A percentile compares a stretch with the other conserved stretches of the same genome.
Evolutionary conservation across 306 rosid species (phyloP).

Genomic region (Medicago arabica): DNA sequence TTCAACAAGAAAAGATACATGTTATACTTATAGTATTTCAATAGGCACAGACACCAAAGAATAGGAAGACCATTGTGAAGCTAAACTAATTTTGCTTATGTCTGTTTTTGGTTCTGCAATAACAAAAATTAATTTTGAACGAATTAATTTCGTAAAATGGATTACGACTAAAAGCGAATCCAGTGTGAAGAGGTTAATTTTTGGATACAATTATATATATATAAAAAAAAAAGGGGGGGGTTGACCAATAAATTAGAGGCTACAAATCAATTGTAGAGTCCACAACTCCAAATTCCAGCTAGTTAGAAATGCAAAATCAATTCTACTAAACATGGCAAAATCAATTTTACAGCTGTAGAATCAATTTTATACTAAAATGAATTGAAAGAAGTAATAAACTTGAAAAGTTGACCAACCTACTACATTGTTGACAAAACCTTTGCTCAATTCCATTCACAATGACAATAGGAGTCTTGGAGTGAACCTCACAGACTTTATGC

Average conservation of each 20-base stretch:
- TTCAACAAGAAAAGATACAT: slow-evolving; percentile 16
- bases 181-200: background rate
- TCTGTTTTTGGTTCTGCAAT: too few species aligned
- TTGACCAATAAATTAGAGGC: background rate
- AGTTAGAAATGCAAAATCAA: too few species aligned
- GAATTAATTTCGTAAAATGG: background rate
- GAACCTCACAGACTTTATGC: slow-evolving; percentile 92
- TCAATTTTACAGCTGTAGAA: too few species aligned
- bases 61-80: background rate
- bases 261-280: background rate
- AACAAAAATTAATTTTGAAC: too few species aligned
- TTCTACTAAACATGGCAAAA: too few species aligned
- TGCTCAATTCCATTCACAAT: slow-evolving; percentile 85
- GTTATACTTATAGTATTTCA: slow-evolving; percentile 10
- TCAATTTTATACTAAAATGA: background rate
- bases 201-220: background rate
- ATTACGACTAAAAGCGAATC: background rate
- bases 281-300: background rate
- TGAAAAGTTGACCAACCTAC: slow-evolving; percentile 65
- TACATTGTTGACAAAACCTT: slow-evolving; percentile 96
- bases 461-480: slow-evolving; percentile 82
- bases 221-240: background rate
- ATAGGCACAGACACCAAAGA: background rate
- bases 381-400: slow-evolving; percentile 4
- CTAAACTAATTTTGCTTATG: background rate